A percentile compares a stretch with the other conserved stretches of the same genome.
phyloP scores from a whole-genome alignment of 345 rosid genomes.

The Balakata baccata region DNA sequence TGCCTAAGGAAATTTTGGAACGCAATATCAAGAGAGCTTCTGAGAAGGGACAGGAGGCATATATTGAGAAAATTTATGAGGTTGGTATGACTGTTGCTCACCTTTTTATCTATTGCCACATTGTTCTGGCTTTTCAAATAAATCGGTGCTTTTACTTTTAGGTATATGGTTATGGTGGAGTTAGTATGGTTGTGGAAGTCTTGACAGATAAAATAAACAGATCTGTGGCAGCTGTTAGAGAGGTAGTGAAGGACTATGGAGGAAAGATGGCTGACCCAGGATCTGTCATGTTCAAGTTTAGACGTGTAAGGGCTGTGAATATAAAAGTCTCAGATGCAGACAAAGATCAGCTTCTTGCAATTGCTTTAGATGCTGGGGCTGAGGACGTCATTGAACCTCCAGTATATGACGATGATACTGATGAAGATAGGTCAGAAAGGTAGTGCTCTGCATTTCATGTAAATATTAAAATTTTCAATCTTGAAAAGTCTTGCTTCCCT shows the following conservation, averaged over 20 bases:
- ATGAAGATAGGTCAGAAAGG: constrained; percentile 71
- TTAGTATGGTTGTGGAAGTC: constrained; percentile 84
- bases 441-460: constrained; percentile 22
- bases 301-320: constrained; percentile 69
- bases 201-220: constrained; percentile 84
- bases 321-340: constrained; percentile 69
- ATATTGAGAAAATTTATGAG: constrained; percentile 84
- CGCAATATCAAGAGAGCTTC: constrained; percentile 88
- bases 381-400: constrained; percentile 95
- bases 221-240: constrained; percentile 79
- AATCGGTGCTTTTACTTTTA: constrained; percentile 25
- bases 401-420: constrained; percentile 58
- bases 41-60: constrained; percentile 88
- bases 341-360: constrained; percentile 67
- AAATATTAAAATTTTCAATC: constrained; percentile 3
- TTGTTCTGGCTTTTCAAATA: constrained; percentile 13
- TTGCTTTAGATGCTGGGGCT: constrained; percentile 90
- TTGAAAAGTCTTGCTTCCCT: background rate
- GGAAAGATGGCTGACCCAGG: constrained; percentile 97
- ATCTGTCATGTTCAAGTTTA: constrained; percentile 88
- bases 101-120: background rate
- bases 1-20: constrained; percentile 91
- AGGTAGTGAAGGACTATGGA: constrained; percentile 80
- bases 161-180: constrained; percentile 97
- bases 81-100: constrained; percentile 27